Base-by-base conservation (phyloP, 176 grass and related monocot species). In the Microstegium vimineum region DNA sequence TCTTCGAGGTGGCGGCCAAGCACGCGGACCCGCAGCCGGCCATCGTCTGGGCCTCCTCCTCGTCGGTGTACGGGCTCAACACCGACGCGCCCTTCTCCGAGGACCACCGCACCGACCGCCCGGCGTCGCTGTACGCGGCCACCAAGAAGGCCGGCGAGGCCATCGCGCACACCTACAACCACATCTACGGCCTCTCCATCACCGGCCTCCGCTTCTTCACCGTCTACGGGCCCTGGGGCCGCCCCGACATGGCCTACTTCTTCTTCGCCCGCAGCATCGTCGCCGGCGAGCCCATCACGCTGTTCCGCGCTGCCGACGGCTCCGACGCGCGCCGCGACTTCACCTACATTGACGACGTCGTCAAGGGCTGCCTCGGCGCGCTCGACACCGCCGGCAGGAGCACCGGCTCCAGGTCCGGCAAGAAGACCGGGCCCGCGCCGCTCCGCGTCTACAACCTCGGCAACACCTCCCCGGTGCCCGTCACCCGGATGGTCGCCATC, bases 231-330 rank as follows among this genome's bases (percentile, higher is more conserved):
- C 95, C 95, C 0, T 95, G 90, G 92, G n/a, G 95, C 38, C 92
- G 95, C 62, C 95, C 95, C 71, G 95, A 98, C 80, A 98, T 98
- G 95, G 95, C 95, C 40, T 98, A 98, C 88, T 98, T 98, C 89
- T 94, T 43, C 81, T 98, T 98, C 81, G 80, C 93, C 25, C 73
- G 85, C 20, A 78, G 69, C 81, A 98, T 98, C 87, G 51, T 98
- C 51, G 72, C 87, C 73, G 90, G 93, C 76, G 86, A 95, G 34
- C 88, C 92, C 69, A 91, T 98, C 89, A 95, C 87, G 30, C 89
- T 98, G 62, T 98, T 94, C 82, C 71, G 82, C 67, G 87, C 78
- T 23, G 71, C 85, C 34, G 89, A 91, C 62, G 91, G 94, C 82
- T 69, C 84, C 87, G 87, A 84, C 77, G 87, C 85, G 33, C 89